A percentile compares a stretch with the other conserved stretches of the same genome.
Conservation (phyloP, 768 basidiomycete species). For the Mycena epipterygia region DNA sequence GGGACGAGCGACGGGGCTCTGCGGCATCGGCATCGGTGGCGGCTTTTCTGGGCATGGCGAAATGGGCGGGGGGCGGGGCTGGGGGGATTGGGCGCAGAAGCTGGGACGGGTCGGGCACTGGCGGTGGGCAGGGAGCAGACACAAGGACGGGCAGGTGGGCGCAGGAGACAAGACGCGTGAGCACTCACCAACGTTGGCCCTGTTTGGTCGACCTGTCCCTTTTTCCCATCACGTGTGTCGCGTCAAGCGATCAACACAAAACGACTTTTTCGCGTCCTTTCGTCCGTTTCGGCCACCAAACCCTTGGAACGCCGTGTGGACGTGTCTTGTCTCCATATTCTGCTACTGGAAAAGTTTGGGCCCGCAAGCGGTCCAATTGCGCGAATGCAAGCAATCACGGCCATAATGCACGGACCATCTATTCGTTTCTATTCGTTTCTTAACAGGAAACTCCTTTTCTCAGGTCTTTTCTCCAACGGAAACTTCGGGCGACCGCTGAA, state of each 20-base stretch:
- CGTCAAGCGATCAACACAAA: conserved; percentile 25
- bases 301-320: neutral
- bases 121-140: no score
- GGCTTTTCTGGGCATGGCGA: conserved; percentile 80
- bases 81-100: conserved; percentile 12
- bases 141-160: no score
- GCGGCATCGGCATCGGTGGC: conserved; percentile 56
- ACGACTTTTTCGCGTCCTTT: conserved; percentile 23
- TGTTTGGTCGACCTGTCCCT: conserved; percentile 9
- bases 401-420: conserved; percentile 30
- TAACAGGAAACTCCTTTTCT: no score
- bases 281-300: neutral
- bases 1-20: conserved; percentile 78
- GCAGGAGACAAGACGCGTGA: conserved; percentile 34
- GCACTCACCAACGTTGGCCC: neutral
- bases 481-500: no score
- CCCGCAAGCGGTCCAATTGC: no score
- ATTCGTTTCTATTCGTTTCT: neutral
- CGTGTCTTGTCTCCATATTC: neutral
- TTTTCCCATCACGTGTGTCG: conserved; percentile 38
- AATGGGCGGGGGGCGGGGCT: conserved; percentile 15
- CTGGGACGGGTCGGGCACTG: no score
- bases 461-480: no score
- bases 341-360: neutral
- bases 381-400: conserved; percentile 1